These are phyloP conservation scores for Pichia phayaonensis DNA, from an alignment of 805 yeast genomes.

Conservation along the genomic window DNA sequence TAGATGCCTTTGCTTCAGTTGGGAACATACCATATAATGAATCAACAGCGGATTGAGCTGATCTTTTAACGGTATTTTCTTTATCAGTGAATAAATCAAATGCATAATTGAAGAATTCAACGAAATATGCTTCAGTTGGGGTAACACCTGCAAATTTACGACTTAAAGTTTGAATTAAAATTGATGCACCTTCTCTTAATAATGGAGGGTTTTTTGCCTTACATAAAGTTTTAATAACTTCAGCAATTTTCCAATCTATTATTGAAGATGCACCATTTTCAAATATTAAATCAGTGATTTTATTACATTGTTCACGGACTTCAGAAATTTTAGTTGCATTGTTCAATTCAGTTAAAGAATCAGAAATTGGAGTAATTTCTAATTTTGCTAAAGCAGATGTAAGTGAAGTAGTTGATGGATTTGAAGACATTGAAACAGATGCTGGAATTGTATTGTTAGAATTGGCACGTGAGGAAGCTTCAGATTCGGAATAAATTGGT, in stretches of 20 bases:
- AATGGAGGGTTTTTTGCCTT: conserved; percentile 70
- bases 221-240: conserved; percentile 54
- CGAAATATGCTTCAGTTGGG: conserved; percentile 69
- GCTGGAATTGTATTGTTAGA: conserved; percentile 4
- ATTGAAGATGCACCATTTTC: conserved; percentile 41
- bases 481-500: conserved; percentile 21
- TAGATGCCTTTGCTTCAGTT: conserved; percentile 68
- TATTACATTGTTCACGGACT: conserved; percentile 45
- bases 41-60: conserved; percentile 76
- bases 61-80: conserved; percentile 76
- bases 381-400: conserved; percentile 59
- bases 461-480: conserved; percentile 23
- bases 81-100: conserved; percentile 78
- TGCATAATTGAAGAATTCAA: conserved; percentile 54
- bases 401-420: conserved; percentile 59
- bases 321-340: conserved; percentile 45
- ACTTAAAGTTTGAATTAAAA: conserved; percentile 48
- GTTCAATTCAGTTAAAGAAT: conserved; percentile 44
- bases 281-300: conserved; percentile 42
- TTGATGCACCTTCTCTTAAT: conserved; percentile 69
- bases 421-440: conserved; percentile 22
- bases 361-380: conserved; percentile 59
- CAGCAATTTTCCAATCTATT: conserved; percentile 57
- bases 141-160: conserved; percentile 57
- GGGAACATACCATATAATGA: conserved; percentile 65